Conservation (phyloP, 2,329 filamentous ascomycete genomes). For the Cladosporium cucumerinum region DNA sequence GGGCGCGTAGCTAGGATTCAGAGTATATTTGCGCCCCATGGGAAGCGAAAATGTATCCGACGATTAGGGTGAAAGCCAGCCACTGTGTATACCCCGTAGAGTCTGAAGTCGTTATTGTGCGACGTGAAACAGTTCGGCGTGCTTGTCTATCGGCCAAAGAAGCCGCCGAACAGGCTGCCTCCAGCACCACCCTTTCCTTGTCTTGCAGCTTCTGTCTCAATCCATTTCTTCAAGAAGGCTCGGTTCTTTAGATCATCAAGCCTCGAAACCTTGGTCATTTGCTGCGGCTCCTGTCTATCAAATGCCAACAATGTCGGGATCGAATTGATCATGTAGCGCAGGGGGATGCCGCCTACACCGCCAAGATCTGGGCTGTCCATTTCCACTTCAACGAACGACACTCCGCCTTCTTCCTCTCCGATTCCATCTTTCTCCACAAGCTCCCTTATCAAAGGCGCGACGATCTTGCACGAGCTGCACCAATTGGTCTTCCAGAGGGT, state of each 20-base stretch:
- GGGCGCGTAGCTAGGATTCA: not conserved
- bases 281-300: conserved; percentile 48
- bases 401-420: conserved; percentile 44
- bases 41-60: not conserved
- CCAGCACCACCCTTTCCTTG: conserved; percentile 46
- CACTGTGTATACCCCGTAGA: not conserved
- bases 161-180: conserved; percentile 23
- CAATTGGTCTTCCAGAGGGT: conserved; percentile 52
- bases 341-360: conserved; percentile 34
- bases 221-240: conserved; percentile 45
- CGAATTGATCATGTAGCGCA: conserved; percentile 45
- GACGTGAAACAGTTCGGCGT: not conserved
- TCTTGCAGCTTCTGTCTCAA: conserved; percentile 46
- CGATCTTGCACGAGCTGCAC: conserved; percentile 43
- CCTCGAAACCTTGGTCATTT: conserved; percentile 44
- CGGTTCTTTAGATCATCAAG: conserved; percentile 46
- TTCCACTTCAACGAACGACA: conserved; percentile 49
- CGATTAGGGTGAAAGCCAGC: not conserved
- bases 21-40: not conserved
- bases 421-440: conserved; percentile 44
- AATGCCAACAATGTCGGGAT: conserved; percentile 51
- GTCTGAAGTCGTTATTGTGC: not conserved
- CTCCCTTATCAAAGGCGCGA: conserved; percentile 42
- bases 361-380: conserved; percentile 46
- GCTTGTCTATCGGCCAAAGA: conserved; percentile 31